A percentile compares a stretch with the other conserved stretches of the same genome.
These are phyloP conservation scores for Penicillium sp. DNA, from an alignment of 2,329 filamentous ascomycete genomes.

Conservation along the genomic window DNA sequence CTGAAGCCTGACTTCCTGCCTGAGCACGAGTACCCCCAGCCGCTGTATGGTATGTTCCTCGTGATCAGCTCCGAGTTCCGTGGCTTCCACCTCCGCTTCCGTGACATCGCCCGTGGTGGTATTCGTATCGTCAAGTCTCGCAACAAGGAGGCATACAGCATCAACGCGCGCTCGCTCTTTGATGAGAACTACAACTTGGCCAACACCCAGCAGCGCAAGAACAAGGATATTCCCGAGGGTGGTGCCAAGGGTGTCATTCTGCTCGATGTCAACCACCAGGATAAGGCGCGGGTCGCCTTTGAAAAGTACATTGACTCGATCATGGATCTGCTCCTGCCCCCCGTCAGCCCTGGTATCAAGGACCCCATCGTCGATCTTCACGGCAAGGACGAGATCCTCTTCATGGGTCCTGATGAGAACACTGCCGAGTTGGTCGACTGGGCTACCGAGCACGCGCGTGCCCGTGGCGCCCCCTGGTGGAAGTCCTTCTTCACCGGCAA, in stretches of 20 bases:
- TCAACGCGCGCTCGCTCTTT: slow-evolving; percentile 94
- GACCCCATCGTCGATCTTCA: slow-evolving; percentile 96
- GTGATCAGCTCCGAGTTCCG: slow-evolving; percentile 96
- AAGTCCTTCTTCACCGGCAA: slow-evolving; percentile 99
- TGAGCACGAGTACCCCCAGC: slow-evolving; percentile 87
- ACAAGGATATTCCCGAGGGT: slow-evolving; percentile 98
- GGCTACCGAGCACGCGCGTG: slow-evolving; percentile 93
- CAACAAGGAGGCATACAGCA: slow-evolving; percentile 91
- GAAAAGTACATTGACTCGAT: slow-evolving; percentile 99
- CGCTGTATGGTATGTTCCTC: slow-evolving; percentile 96
- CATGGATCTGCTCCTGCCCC: slow-evolving; percentile 87
- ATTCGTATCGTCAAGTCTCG: slow-evolving; percentile 98
- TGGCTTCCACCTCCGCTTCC: slow-evolving; percentile 96
- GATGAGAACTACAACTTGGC: slow-evolving; percentile 99
- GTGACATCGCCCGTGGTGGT: slow-evolving; percentile 93
- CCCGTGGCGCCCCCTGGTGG: slow-evolving; percentile 93
- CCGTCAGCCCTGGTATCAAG: slow-evolving; percentile 94
- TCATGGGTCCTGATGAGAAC: slow-evolving; percentile 99
- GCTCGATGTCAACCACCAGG: slow-evolving; percentile 89
- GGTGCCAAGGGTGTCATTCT: slow-evolving; percentile 98
- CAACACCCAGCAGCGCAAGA: slow-evolving; percentile 98
- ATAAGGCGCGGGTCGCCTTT: slow-evolving; percentile 88
- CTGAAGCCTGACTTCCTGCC: slow-evolving; percentile 81
- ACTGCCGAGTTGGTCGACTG: slow-evolving; percentile 96
- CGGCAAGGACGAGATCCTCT: slow-evolving; percentile 93